Conservation (phyloP, 2,329 filamentous ascomycete species). For the Cladophialophora exuberans region DNA sequence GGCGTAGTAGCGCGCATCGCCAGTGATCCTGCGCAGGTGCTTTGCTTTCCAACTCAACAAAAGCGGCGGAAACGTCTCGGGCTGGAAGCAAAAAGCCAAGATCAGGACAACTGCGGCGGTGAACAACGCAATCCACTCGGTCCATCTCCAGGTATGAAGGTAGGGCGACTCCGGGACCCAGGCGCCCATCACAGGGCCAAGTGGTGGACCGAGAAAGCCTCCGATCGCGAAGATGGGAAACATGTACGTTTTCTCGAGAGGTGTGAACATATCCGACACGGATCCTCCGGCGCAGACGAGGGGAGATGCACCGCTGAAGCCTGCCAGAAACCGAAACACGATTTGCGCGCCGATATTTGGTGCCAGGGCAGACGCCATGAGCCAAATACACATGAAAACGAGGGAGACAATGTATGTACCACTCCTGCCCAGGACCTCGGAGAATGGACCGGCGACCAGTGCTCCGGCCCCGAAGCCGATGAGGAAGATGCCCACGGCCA, state of each 20-base stretch:
- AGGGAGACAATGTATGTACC: conserved; percentile 54
- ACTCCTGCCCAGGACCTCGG: conserved; percentile 54
- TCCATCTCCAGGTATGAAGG: conserved; percentile 51
- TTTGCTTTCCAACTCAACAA: conserved; percentile 50
- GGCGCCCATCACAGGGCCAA: conserved; percentile 48
- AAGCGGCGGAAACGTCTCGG: conserved; percentile 55
- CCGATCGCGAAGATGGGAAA: conserved; percentile 55
- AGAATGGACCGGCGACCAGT: conserved; percentile 53
- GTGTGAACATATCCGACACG: conserved; percentile 52
- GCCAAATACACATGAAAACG: conserved; percentile 54
- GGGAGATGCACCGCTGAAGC: conserved; percentile 54
- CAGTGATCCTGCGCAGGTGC: conserved; percentile 45
- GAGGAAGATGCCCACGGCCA: conserved; percentile 47
- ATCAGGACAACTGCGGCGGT: conserved; percentile 39
- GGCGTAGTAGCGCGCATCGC: conserved; percentile 52
- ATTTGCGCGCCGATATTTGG: conserved; percentile 53
- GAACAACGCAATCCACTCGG: conserved; percentile 50
- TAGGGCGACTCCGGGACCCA: conserved; percentile 45
- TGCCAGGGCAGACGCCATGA: conserved; percentile 53
- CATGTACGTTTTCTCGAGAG: conserved; percentile 52
- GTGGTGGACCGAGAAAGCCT: conserved; percentile 41
- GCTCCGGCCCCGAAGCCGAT: conserved; percentile 55
- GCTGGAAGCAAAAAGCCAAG: conserved; percentile 48
- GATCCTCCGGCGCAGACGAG: conserved; percentile 52
- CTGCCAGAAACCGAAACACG: conserved; percentile 54